Evolutionary conservation across 108 stramenopile species (phyloP).

Genomic region (Seminavis robusta): DNA sequence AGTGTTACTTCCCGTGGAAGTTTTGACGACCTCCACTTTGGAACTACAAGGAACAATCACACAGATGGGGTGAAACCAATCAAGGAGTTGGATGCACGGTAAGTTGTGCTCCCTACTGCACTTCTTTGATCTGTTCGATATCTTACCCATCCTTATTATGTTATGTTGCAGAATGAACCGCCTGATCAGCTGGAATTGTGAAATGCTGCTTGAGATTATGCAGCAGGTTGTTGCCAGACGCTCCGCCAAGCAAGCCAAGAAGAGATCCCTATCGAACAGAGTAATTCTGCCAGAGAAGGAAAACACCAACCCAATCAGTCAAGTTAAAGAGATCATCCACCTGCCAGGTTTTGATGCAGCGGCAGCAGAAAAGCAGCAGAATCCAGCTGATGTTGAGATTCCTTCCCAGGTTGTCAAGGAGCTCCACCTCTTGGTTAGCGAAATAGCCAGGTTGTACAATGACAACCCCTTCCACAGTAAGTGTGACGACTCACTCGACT

Average conservation of each 20-base stretch:
- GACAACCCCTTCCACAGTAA: slow-evolving; percentile 61
- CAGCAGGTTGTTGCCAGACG: slow-evolving; percentile 16
- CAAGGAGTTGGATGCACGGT: too few relatives aligned
- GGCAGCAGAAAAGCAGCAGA: slow-evolving; percentile 4
- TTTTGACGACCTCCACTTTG: too few relatives aligned
- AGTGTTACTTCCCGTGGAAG: too few relatives aligned
- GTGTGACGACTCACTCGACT: too few relatives aligned
- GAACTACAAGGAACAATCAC: too few relatives aligned
- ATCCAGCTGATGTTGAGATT: slow-evolving; percentile 14
- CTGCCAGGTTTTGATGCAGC: slow-evolving; percentile 22
- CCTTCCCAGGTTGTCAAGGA: slow-evolving; percentile 12
- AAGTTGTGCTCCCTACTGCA: too few relatives aligned
- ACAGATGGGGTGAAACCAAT: too few relatives aligned
- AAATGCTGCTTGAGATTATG: slow-evolving; percentile 21
- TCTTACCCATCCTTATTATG: too few relatives aligned
- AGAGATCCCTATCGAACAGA: background rate
- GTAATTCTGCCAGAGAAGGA: background rate
- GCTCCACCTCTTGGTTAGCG: slow-evolving; percentile 18
- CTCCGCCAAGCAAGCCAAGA: background rate
- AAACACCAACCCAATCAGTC: slow-evolving; percentile 21
- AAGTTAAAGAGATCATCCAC: slow-evolving; percentile 31
- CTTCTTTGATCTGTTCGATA: too few relatives aligned
- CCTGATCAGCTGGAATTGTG: slow-evolving; percentile 28
- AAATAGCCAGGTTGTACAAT: slow-evolving; percentile 33
- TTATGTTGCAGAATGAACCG: too few relatives aligned